A percentile compares a stretch with the other conserved stretches of the same genome.
phyloP scores from a whole-genome alignment of 441 rosid species.

The Pelargonium fulgidum region DNA sequence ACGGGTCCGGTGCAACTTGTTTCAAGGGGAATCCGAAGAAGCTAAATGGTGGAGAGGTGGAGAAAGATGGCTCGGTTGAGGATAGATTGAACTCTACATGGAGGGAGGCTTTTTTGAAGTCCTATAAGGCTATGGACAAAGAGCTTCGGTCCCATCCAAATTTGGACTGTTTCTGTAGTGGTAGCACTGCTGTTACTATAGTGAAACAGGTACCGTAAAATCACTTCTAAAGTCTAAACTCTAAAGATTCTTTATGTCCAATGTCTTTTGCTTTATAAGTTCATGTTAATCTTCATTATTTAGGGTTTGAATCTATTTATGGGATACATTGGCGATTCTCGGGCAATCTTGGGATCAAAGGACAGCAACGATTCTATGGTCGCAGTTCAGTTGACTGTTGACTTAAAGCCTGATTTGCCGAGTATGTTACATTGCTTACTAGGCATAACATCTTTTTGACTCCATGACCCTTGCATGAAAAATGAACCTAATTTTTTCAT shows the following conservation, averaged over 20 bases:
- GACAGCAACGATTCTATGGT: conserved; percentile 63
- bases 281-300: conserved; percentile 17
- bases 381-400: conserved; percentile 84
- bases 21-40: conserved; percentile 51
- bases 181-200: conserved; percentile 86
- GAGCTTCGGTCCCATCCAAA: conserved; percentile 81
- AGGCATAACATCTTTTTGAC: not conserved
- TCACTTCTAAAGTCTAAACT: too few relatives aligned
- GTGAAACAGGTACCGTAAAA: conserved; percentile 58
- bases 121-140: conserved; percentile 92
- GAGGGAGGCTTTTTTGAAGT: conserved; percentile 82
- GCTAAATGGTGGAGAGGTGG: conserved; percentile 42
- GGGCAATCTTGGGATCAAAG: conserved; percentile 87
- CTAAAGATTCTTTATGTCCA: too few relatives aligned
- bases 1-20: conserved; percentile 37
- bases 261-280: conserved; percentile 10
- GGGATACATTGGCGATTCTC: conserved; percentile 93
- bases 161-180: conserved; percentile 94
- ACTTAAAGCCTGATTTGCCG: conserved; percentile 93
- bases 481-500: conserved; percentile 9
- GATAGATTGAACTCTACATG: conserved; percentile 54
- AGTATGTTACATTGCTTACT: conserved; percentile 37
- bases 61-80: conserved; percentile 55
- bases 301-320: conserved; percentile 80
- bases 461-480: not conserved